Conservation (phyloP, 2,329 filamentous ascomycete species). For the Cercospora citrullina region DNA sequence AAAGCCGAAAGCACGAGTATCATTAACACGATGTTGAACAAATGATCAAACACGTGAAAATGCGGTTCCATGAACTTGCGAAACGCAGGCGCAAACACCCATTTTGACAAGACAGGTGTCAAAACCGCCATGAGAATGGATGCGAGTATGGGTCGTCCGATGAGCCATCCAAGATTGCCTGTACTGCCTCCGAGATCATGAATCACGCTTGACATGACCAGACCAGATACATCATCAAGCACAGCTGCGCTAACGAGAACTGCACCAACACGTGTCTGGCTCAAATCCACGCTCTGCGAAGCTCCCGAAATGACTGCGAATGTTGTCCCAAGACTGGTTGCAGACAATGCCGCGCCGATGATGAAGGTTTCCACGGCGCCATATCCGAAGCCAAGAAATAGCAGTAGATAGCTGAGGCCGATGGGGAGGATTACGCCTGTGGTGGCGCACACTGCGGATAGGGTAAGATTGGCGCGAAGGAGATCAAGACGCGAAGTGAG, state of each 20-base stretch:
- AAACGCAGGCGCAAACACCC: slow-evolving; percentile 40
- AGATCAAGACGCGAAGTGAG: slow-evolving; percentile 50
- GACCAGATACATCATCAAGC: slow-evolving; percentile 50
- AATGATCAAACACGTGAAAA: neutral
- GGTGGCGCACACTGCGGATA: slow-evolving; percentile 46
- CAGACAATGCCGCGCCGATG: slow-evolving; percentile 36
- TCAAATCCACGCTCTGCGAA: slow-evolving; percentile 42
- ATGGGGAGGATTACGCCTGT: slow-evolving; percentile 52
- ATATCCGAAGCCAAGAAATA: slow-evolving; percentile 47
- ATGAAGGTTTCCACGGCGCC: slow-evolving; percentile 28
- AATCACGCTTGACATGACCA: slow-evolving; percentile 45
- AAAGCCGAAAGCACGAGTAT: slow-evolving; percentile 31
- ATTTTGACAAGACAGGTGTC: slow-evolving; percentile 37
- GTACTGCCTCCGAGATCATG: slow-evolving; percentile 29
- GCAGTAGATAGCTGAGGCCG: slow-evolving; percentile 40
- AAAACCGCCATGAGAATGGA: slow-evolving; percentile 30
- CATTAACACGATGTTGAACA: neutral
- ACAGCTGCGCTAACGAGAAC: slow-evolving; percentile 51
- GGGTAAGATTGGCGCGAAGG: slow-evolving; percentile 47
- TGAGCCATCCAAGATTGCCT: slow-evolving; percentile 30
- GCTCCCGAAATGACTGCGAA: slow-evolving; percentile 38
- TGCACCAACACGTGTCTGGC: slow-evolving; percentile 47
- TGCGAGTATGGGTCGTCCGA: slow-evolving; percentile 35
- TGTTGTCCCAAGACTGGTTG: slow-evolving; percentile 39
- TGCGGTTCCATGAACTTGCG: slow-evolving; percentile 9